Evolutionary conservation across 1,284 basidiomycete species (phyloP).

Genomic region (Stygiomarasmius scandens): DNA sequence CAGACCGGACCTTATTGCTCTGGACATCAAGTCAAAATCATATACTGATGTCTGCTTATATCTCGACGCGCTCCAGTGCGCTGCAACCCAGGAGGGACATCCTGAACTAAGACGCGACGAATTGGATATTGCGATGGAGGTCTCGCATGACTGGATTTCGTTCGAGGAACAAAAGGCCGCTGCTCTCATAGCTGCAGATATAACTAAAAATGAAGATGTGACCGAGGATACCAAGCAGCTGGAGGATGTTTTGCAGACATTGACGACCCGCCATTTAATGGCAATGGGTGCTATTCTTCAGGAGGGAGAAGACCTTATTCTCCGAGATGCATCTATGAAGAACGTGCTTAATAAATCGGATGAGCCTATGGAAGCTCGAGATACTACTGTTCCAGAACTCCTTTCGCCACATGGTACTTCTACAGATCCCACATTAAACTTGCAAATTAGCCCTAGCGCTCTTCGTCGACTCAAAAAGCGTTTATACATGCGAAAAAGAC

Average conservation of each 20-base stretch:
- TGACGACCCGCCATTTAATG: constrained; percentile 41
- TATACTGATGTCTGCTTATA: constrained; percentile 33
- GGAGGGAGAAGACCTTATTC: constrained; percentile 29
- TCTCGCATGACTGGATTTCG: constrained; percentile 60
- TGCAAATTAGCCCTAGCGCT: constrained; percentile 49
- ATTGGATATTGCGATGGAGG: constrained; percentile 52
- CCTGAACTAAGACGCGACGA: constrained; percentile 20
- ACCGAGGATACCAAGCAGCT: constrained; percentile 31
- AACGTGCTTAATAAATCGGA: not conserved
- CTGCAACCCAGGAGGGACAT: constrained; percentile 7
- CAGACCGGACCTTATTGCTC: constrained; percentile 35
- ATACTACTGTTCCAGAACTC: not conserved
- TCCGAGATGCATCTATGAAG: too few relatives aligned
- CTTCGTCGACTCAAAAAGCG: constrained; percentile 62
- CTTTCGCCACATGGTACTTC: not conserved
- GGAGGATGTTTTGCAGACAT: constrained; percentile 37
- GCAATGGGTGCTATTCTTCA: constrained; percentile 52
- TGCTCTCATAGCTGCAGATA: constrained; percentile 37
- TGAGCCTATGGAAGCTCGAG: not conserved
- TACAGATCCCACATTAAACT: constrained; percentile 17
- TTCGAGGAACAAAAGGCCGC: constrained; percentile 62
- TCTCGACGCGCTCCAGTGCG: constrained; percentile 24
- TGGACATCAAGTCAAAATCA: constrained; percentile 27
- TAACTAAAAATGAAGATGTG: constrained; percentile 25
- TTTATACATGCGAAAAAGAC: constrained; percentile 72